Conservation (phyloP, 768 basidiomycete genomes). For the Russula brevipes region DNA sequence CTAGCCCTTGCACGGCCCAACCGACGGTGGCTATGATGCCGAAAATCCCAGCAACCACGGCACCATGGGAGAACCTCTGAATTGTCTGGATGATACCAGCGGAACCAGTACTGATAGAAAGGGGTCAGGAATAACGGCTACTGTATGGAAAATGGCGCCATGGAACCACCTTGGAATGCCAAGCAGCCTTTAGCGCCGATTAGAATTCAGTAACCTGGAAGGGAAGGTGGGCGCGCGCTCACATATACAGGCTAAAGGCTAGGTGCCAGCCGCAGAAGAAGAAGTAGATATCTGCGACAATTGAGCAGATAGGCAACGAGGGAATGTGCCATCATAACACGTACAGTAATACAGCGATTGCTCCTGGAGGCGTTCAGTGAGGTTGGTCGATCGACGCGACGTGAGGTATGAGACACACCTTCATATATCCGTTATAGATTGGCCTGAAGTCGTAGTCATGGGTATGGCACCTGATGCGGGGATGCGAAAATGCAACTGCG, state of each 20-base stretch:
- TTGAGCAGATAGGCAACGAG: conserved; percentile 21
- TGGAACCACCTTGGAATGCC: conserved; percentile 73
- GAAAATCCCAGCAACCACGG: conserved; percentile 76
- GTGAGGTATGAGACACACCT: conserved; percentile 46
- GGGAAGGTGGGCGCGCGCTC: conserved; percentile 29
- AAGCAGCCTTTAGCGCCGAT: conserved; percentile 60
- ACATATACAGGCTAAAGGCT: conserved; percentile 90
- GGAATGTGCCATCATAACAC: conserved; percentile 30
- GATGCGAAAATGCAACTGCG: conserved; percentile 29
- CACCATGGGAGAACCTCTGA: conserved; percentile 62
- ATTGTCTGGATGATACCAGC: conserved; percentile 95
- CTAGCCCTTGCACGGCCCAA: conserved; percentile 82
- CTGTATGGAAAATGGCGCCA: background rate
- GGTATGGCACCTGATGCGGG: conserved; percentile 20
- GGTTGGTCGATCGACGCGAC: conserved; percentile 2
- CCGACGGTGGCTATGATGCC: conserved; percentile 77
- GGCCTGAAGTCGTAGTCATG: conserved; percentile 47
- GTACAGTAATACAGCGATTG: conserved; percentile 91
- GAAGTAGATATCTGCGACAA: conserved; percentile 82
- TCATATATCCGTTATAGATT: conserved; percentile 97
- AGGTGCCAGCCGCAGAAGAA: conserved; percentile 96
- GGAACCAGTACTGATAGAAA: conserved; percentile 70
- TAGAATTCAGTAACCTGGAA: conserved; percentile 27
- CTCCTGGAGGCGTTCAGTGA: conserved; percentile 50
- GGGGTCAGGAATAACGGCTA: background rate